phyloP scores from a whole-genome alignment of 176 grass and related monocot species.

The Tuctoria greenei region DNA sequence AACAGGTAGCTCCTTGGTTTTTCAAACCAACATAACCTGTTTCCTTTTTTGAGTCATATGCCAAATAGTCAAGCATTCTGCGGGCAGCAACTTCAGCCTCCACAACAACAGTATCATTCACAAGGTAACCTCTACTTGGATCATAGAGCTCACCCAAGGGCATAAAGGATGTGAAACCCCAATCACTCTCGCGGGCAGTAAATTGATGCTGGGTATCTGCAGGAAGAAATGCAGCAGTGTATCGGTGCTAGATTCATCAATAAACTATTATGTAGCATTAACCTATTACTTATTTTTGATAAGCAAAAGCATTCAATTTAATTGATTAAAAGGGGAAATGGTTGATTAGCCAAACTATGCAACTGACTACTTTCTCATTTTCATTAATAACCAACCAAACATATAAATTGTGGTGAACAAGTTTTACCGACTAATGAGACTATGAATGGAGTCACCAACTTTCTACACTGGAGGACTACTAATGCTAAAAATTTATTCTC shows the following conservation, averaged over 20 bases:
- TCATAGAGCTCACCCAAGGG: constrained; percentile 84
- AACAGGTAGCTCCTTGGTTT: constrained; percentile 94
- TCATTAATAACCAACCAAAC: not conserved
- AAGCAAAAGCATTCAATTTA: not conserved
- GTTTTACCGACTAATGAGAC: not conserved
- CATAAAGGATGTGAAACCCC: constrained; percentile 98
- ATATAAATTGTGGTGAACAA: not conserved
- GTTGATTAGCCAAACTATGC: not conserved
- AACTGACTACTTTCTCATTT: not conserved
- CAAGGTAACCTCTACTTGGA: constrained; percentile 69
- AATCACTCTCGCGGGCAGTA: constrained; percentile 89
- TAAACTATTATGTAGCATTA: not conserved
- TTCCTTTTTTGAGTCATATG: constrained; percentile 92
- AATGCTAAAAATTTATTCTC: not conserved
- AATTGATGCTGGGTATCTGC: constrained; percentile 91
- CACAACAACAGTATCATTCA: constrained; percentile 79
- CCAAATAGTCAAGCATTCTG: constrained; percentile 81
- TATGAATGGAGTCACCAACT: not conserved
- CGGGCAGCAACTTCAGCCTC: constrained; percentile 82
- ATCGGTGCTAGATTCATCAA: constrained; percentile 17
- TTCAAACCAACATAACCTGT: constrained; percentile 91
- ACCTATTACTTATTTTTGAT: not conserved
- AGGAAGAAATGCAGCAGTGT: constrained; percentile 31
- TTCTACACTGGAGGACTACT: not conserved
- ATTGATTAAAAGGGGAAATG: not conserved